These are phyloP conservation scores for Colletotrichum filicis DNA, from an alignment of 2,329 filamentous ascomycete genomes.

Conservation along the genomic window DNA sequence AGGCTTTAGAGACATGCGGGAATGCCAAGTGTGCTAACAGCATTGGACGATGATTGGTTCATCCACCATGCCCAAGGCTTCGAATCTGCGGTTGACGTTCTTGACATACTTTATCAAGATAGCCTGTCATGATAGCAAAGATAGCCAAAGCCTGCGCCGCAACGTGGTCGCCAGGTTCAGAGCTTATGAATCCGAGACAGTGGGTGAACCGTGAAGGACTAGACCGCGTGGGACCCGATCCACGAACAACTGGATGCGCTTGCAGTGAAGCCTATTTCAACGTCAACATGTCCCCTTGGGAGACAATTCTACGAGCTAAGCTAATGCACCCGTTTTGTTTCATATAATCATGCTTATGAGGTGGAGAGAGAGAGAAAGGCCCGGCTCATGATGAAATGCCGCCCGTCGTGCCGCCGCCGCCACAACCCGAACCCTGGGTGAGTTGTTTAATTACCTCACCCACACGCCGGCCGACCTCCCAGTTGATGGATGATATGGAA, in stretches of 20 bases:
- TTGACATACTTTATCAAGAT: slow-evolving; percentile 2
- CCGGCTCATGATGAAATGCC: not conserved
- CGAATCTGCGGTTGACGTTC: not conserved
- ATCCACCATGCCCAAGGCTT: not conserved
- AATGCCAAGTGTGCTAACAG: not conserved
- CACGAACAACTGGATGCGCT: not conserved
- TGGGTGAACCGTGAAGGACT: not conserved
- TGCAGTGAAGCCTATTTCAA: slow-evolving; percentile 28
- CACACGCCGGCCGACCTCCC: not conserved
- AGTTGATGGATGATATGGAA: slow-evolving; percentile 35
- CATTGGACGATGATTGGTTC: not conserved
- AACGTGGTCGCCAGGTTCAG: not conserved
- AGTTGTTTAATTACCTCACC: no score
- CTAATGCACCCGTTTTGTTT: not conserved
- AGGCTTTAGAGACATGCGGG: not conserved
- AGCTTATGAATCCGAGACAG: not conserved
- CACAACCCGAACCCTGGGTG: not conserved
- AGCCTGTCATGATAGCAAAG: slow-evolving; percentile 19
- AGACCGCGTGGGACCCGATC: not conserved
- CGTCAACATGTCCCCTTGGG: not conserved
- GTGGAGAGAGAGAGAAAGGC: not conserved
- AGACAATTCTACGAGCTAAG: no score
- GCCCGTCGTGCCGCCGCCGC: not conserved
- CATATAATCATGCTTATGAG: not conserved
- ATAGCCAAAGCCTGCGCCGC: slow-evolving; percentile 10